Base-by-base conservation (phyloP, 106 monocot species). In the Amphibolis antarctica region DNA sequence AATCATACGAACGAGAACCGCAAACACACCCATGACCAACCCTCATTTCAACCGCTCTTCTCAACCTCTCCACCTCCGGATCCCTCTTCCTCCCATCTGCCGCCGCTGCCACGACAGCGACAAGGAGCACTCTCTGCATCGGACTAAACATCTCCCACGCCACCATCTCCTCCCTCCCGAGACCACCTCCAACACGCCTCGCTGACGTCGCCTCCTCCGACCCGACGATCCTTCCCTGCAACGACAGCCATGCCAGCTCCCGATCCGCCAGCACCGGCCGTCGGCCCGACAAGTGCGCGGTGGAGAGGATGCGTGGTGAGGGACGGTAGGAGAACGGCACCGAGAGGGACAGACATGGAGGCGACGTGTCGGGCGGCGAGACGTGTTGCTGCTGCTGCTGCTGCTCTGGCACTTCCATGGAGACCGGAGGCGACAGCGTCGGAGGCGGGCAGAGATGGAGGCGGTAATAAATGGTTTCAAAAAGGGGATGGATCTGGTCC, bases 81-180 rank as follows among this genome's bases (percentile, higher is more conserved):
- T 66, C 31, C 20, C 64, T 70, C 57, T 51, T 78, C 28, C 78
- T 68, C 30, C 76, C 75, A 9, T 18, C 60, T 13, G 60, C 47
- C 6, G 86, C 90, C 1, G 66, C 73, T 28, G 85, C 90, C 15
- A 82, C 68, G 48, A 83, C 55, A 20, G 90, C 91, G 1, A 91
- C 90, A 10, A 78, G 19, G 30, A 98, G 80, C 17, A 85, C 82
- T 19, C 90, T 72, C 46, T 98, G 85, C 66, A 91, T 53, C 12
- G 90, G 90, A 22, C 63, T 80, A 47, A 96, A 90, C 42, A 90
- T 71, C 77, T 96, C 82, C 89, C 90, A 96, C 0, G 82, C 86
- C 28, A 72, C 64, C 27, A 75, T 62, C 56, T 84, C 96, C 46
- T 77, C 72, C 1, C 14, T 15, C 36, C 64, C 46, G 55, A 96